These are phyloP conservation scores for Bryoerythrophyllum caledonicum DNA, from an alignment of 225 moss, liverwort and hornwort genomes.

Conservation along the genomic window DNA sequence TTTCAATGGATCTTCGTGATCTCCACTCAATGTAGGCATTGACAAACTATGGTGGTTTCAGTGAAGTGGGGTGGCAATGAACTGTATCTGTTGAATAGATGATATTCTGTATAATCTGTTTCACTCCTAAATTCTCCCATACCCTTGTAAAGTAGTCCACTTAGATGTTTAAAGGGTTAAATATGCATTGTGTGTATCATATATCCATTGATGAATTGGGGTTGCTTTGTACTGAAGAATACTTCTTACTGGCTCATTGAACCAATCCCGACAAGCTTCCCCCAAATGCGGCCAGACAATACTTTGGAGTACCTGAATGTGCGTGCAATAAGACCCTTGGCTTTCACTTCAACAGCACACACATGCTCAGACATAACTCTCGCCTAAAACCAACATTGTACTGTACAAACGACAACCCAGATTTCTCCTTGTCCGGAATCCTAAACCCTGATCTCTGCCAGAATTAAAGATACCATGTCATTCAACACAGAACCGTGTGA, in stretches of 20 bases:
- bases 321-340: not conserved
- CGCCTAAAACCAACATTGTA: not conserved
- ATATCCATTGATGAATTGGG: not conserved
- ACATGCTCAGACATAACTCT: constrained; percentile 7
- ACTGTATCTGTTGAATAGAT: too few relatives aligned
- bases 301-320: not conserved
- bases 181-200: not conserved
- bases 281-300: not conserved
- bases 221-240: not conserved
- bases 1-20: too few relatives aligned
- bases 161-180: too few relatives aligned
- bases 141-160: too few relatives aligned
- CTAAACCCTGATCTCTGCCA: not conserved
- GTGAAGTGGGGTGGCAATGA: too few relatives aligned
- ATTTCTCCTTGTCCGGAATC: not conserved
- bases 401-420: not conserved
- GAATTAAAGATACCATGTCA: not conserved
- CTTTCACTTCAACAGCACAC: constrained; percentile 3
- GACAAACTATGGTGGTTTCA: too few relatives aligned
- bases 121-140: too few relatives aligned
- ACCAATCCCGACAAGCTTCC: not conserved
- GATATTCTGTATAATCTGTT: too few relatives aligned
- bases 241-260: not conserved
- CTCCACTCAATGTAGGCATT: too few relatives aligned
- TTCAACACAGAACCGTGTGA: not conserved